Evolutionary conservation across 768 basidiomycete genomes (phyloP).

Genomic region (Saitozyma sp.): DNA sequence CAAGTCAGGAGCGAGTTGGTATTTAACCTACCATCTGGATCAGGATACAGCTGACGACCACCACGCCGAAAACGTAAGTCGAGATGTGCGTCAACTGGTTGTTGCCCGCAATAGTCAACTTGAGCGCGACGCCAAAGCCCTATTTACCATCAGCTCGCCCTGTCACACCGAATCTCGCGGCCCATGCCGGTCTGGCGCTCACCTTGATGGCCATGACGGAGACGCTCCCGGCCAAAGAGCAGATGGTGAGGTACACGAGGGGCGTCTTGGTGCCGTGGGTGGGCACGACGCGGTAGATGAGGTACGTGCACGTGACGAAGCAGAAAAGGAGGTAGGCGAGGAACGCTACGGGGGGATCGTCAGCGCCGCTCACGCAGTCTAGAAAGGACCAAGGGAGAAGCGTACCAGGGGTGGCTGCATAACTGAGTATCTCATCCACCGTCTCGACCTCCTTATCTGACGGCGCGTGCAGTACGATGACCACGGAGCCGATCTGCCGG

Average conservation of each 20-base stretch:
- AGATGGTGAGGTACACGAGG: conserved; percentile 90
- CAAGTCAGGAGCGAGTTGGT: background rate
- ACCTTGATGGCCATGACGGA: conserved; percentile 97
- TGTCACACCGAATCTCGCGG: too few relatives aligned
- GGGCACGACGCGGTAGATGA: conserved; percentile 84
- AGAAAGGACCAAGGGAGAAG: conserved; percentile 6
- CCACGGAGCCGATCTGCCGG: conserved; percentile 67
- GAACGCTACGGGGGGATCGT: conserved; percentile 63
- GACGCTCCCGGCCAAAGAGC: conserved; percentile 90
- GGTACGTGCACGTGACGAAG: conserved; percentile 72
- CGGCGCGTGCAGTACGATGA: conserved; percentile 95
- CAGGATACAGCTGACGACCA: conserved; percentile 75
- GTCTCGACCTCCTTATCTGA: conserved; percentile 90
- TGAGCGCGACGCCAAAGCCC: conserved; percentile 94
- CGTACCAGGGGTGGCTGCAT: conserved; percentile 89
- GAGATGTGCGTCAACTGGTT: conserved; percentile 93
- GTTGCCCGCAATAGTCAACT: conserved; percentile 85
- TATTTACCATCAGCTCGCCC: conserved; percentile 14
- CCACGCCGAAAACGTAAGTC: conserved; percentile 91
- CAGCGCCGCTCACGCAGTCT: background rate
- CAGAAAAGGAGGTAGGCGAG: conserved; percentile 85
- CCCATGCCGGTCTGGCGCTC: conserved; percentile 2
- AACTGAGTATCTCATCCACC: conserved; percentile 87
- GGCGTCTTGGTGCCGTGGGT: conserved; percentile 84
- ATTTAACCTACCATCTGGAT: conserved; percentile 55